phyloP scores from a whole-genome alignment of 371 early-diverging fungal species.

The Basidiobolus meristosporus region DNA sequence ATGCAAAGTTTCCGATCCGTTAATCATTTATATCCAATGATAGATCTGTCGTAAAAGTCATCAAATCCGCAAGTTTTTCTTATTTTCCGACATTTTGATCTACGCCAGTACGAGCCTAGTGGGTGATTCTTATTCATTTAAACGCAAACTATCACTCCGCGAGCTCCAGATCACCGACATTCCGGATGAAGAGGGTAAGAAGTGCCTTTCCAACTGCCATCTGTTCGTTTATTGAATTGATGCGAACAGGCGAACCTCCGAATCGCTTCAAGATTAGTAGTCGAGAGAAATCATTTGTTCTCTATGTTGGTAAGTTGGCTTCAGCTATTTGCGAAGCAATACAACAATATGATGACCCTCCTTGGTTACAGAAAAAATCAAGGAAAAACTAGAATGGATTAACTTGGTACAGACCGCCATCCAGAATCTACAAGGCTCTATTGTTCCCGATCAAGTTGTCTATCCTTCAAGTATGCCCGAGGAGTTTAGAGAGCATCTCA shows the following conservation, averaged over 20 bases:
- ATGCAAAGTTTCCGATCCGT: too few species aligned
- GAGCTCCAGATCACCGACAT: conserved; percentile 32
- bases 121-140: conserved; percentile 15
- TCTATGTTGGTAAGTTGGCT: too few species aligned
- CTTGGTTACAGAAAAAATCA: conserved; percentile 8
- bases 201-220: not conserved
- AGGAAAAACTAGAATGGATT: conserved; percentile 40
- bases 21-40: not conserved
- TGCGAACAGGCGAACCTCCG: conserved; percentile 5
- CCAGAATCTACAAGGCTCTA: conserved; percentile 16
- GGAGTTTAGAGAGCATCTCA: conserved; percentile 21
- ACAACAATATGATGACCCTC: not conserved
- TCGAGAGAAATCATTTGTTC: conserved; percentile 38
- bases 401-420: conserved; percentile 24
- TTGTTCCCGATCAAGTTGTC: too few species aligned
- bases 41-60: conserved; percentile 39
- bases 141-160: conserved; percentile 38
- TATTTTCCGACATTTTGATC: conserved; percentile 52
- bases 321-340: conserved; percentile 18
- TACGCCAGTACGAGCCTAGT: conserved; percentile 22
- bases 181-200: conserved; percentile 12
- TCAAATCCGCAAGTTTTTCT: conserved; percentile 36
- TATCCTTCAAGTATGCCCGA: too few species aligned
- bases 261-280: conserved; percentile 44
- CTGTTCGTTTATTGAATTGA: not conserved